These are phyloP conservation scores for Colletotrichum graminicola DNA, from an alignment of 2,329 filamentous ascomycete genomes.

Conservation along the genomic window DNA sequence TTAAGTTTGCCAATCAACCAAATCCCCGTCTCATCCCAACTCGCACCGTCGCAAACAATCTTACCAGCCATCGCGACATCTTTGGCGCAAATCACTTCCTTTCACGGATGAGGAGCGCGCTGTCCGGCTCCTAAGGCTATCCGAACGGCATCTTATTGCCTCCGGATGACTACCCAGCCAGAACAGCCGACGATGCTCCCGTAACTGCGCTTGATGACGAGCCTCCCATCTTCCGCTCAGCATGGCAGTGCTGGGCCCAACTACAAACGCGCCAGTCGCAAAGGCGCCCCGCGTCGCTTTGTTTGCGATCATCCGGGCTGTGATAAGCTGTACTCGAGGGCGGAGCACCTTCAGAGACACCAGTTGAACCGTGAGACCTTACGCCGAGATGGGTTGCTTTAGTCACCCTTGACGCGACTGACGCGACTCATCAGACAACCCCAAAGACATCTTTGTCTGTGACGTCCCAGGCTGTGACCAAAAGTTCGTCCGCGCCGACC, in stretches of 20 bases:
- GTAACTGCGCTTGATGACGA: conserved; percentile 30
- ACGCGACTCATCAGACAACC: conserved; percentile 68
- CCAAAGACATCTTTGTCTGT: conserved; percentile 84
- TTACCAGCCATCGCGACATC: conserved; percentile 1
- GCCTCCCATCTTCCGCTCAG: conserved; percentile 26
- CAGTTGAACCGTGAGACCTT: conserved; percentile 75
- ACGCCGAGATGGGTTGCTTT: background rate
- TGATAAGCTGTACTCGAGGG: conserved; percentile 83
- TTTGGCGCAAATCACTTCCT: background rate
- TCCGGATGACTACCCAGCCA: background rate
- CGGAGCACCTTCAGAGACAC: conserved; percentile 85
- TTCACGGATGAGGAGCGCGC: conserved; percentile 7
- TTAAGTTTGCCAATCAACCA: conserved; percentile 14
- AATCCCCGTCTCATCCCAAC: conserved; percentile 22
- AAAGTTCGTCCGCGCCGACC: conserved; percentile 82
- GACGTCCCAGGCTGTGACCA: conserved; percentile 81
- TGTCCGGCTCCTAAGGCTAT: background rate
- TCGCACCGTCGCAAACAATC: background rate
- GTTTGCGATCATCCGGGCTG: conserved; percentile 78
- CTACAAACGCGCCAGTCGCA: conserved; percentile 66
- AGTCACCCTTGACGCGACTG: background rate
- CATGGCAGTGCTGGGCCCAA: conserved; percentile 41
- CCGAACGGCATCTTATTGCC: background rate
- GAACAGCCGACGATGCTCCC: conserved; percentile 16
- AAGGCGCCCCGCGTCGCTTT: conserved; percentile 65